Base-by-base conservation (phyloP, 352 stramenopile genomes). In the Globisporangium nunn region DNA sequence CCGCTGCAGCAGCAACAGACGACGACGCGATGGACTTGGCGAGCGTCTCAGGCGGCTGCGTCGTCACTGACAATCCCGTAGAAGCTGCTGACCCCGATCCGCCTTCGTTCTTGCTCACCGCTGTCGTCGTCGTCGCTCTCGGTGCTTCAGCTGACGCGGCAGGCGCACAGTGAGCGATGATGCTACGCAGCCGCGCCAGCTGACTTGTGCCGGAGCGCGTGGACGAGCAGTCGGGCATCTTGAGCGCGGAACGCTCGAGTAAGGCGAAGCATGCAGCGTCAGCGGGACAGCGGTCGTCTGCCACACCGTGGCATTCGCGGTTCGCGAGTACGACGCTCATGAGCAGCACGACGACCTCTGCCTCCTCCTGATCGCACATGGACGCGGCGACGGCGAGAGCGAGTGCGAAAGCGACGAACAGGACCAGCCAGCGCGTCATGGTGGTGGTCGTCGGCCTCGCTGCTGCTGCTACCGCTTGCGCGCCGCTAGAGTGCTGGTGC, bases 191-290 rank as follows among this genome's bases (percentile, higher is more conserved):
- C 6, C 54, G 44, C 31, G 35, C 15, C 8, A 12, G 23, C 7
- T 59, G 54, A 8, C 31, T 59, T 23, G 11, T 39, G 31, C 12
- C 15, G 23, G 5, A 5, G 52, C 40, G 52, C 6, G 23, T 8
- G 15, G 18, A n/a, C 7, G 54, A 40, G 33, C 54, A 59, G 18
- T 59, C 54, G n/a, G 54, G 54, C 7, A 59, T 52, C 54, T 59
- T 59, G n/a, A n/a, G 44, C 18, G 17, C 44, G 5, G 53, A 12
- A 28, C 31, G 54, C 54, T 52, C 45, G 15, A 59, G 48, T 31
- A 18, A 7, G 1, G 17, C 6, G 30, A 53, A 33, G 17, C 54
- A 59, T 14, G 39, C 39, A 23, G 45, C 11, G 44, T 53, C 28
- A 14, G 8, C 35, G 0, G 54, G 54, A 15, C 54, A 59, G n/a